A percentile compares a stretch with the other conserved stretches of the same genome.
Evolutionary conservation across 345 rosid species (phyloP).

Genomic region (Linum trigynum): DNA sequence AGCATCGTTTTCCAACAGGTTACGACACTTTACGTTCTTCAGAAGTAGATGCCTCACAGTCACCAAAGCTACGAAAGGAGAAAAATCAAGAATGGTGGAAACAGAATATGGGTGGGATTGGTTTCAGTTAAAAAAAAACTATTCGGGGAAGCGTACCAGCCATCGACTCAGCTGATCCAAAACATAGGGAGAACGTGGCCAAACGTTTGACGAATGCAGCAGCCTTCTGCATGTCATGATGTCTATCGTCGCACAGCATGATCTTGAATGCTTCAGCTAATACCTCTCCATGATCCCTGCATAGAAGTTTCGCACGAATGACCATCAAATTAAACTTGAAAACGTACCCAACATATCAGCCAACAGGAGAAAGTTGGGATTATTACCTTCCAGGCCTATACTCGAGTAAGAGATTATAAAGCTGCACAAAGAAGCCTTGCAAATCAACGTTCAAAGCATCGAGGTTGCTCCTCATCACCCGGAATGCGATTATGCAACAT

Average conservation of each 20-base stretch:
- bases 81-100: not conserved
- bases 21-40: constrained; percentile 78
- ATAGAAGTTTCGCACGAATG: constrained; percentile 5
- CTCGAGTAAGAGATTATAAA: constrained; percentile 79
- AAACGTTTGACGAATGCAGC: constrained; percentile 91
- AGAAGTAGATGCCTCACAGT: constrained; percentile 73
- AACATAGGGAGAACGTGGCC: constrained; percentile 72
- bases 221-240: constrained; percentile 95
- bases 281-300: constrained; percentile 82
- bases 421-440: constrained; percentile 82
- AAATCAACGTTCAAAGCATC: constrained; percentile 93
- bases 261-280: constrained; percentile 85
- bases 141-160: constrained; percentile 38
- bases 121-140: not conserved
- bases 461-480: constrained; percentile 88
- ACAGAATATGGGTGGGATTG: not conserved
- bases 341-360: not conserved
- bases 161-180: constrained; percentile 84
- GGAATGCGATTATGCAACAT: constrained; percentile 92
- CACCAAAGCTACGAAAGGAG: constrained; percentile 53
- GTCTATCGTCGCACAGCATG: constrained; percentile 89
- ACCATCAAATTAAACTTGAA: not conserved
- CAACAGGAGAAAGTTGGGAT: not conserved
- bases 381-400: constrained; percentile 86
- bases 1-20: constrained; percentile 87